Base-by-base conservation (phyloP, 805 yeast genomes). In the Maudiozyma pseudohumilis region DNA sequence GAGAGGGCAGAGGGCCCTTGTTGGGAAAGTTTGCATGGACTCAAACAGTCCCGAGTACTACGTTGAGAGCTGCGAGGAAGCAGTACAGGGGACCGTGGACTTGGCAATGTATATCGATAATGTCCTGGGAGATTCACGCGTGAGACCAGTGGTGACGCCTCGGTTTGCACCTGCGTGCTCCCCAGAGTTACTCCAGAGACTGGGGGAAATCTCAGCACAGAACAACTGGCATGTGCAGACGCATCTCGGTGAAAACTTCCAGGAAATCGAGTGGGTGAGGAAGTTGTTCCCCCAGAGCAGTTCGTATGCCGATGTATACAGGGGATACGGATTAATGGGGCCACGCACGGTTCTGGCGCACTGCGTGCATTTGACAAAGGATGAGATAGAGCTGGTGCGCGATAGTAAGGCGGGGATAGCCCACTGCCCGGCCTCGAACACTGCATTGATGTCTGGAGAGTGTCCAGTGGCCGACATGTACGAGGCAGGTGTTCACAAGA, bases 21-120 rank as follows among this genome's bases (percentile, higher is more conserved):
- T 92, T 27, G 98, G 98, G 4, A 80, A 89, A 49, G 95, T 86
- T 16, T 92, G 97, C 56, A 92, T 92, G 97, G 80, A 87, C 54
- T 71, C 74, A 43, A 79, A 84, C 61, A 74, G 85, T 1, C 94
- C 92, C 0, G 80, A 72, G 22, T 80, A 74, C 54, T 76, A 84
- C 56, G 56, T 65, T 30, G 88, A 84, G 49, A 63, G 75, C 6
- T 50, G 65, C 5, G 71, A 74, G 19, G 75, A 72, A 27, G 71
- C 82, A 26, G 55, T 77, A 29, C 50, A 60, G 15, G 68, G 77
- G 4, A 83, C 83, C 45, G 45, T 64, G 12, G 59, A 65, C 5
- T 75, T 86, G 3, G 68, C 83, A 3, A 64, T 72, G 8, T 77
- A 80, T 52, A 66, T 85, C 26, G 52, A 59, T 13, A 43, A 57